Evolutionary conservation across 2,329 filamentous ascomycete species (phyloP).

Genomic region (Penicillium griseofulvum): DNA sequence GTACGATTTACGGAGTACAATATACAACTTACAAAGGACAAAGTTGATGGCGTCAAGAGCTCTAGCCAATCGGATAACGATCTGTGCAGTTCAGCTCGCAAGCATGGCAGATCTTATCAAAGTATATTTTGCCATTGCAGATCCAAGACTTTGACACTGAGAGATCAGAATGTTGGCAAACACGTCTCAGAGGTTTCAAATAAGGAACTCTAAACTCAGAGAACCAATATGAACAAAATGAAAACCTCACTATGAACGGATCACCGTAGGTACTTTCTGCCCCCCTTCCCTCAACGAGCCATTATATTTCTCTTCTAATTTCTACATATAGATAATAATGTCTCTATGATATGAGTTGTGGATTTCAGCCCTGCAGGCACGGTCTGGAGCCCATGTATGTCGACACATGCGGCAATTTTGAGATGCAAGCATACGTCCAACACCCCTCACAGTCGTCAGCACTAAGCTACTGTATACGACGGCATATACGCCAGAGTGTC

Average conservation of each 20-base stretch:
- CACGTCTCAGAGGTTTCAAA: neutral
- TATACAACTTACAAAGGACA: neutral
- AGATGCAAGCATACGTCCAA: neutral
- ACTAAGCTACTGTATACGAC: neutral
- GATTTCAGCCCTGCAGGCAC: neutral
- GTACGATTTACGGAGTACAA: neutral
- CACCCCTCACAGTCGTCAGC: neutral
- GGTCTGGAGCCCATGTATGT: conserved; percentile 4
- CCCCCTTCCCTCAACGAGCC: neutral
- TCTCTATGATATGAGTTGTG: neutral
- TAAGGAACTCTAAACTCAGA: neutral
- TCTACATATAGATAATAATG: neutral
- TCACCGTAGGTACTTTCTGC: neutral
- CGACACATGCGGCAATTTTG: conserved; percentile 3
- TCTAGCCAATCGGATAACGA: neutral
- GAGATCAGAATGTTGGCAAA: neutral
- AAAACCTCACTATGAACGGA: neutral
- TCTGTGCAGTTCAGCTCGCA: conserved; percentile 3
- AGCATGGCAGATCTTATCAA: neutral
- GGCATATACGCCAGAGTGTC: neutral
- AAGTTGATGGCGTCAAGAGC: neutral
- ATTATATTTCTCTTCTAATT: neutral
- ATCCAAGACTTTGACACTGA: neutral
- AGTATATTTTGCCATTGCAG: neutral
- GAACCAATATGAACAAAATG: neutral